These are phyloP conservation scores for Lentinula detonsa DNA, from an alignment of 768 basidiomycete species.

Conservation along the genomic window DNA sequence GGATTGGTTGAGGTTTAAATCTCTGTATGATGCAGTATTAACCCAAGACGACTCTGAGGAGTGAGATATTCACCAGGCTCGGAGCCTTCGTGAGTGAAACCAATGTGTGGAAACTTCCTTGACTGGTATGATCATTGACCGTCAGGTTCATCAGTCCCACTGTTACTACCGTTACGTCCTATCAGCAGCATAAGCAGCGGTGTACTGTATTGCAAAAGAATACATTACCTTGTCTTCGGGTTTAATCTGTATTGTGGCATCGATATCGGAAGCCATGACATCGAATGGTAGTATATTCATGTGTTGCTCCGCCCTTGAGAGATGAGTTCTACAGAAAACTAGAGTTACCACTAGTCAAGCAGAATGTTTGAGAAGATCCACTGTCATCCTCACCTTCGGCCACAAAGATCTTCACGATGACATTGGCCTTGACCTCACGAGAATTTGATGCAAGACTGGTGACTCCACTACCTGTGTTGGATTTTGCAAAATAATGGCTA, in stretches of 20 bases:
- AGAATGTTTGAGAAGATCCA: neutral
- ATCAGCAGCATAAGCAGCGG: conserved; percentile 8
- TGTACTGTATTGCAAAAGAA: neutral
- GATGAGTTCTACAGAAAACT: conserved; percentile 34
- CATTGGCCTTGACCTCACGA: conserved; percentile 9
- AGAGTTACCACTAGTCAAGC: neutral
- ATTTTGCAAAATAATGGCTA: conserved; percentile 68
- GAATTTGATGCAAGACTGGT: conserved; percentile 27
- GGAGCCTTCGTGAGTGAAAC: conserved; percentile 52
- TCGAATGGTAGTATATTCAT: conserved; percentile 41
- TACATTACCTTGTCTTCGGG: conserved; percentile 61
- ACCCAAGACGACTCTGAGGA: neutral
- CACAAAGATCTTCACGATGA: conserved; percentile 13
- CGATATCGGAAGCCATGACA: conserved; percentile 54
- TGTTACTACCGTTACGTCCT: conserved; percentile 71
- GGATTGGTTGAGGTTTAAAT: conserved; percentile 37
- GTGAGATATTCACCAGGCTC: conserved; percentile 43
- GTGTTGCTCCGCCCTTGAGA: conserved; percentile 38
- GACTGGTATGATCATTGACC: conserved; percentile 39
- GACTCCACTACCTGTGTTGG: conserved; percentile 37
- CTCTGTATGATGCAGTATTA: conserved; percentile 25
- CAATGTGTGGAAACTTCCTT: conserved; percentile 32
- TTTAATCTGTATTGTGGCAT: conserved; percentile 59
- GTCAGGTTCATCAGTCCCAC: conserved; percentile 57
- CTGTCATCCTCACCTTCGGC: conserved; percentile 30